These are phyloP conservation scores for Mallotus japonicus DNA, from an alignment of 441 rosid species.

Conservation along the genomic window DNA sequence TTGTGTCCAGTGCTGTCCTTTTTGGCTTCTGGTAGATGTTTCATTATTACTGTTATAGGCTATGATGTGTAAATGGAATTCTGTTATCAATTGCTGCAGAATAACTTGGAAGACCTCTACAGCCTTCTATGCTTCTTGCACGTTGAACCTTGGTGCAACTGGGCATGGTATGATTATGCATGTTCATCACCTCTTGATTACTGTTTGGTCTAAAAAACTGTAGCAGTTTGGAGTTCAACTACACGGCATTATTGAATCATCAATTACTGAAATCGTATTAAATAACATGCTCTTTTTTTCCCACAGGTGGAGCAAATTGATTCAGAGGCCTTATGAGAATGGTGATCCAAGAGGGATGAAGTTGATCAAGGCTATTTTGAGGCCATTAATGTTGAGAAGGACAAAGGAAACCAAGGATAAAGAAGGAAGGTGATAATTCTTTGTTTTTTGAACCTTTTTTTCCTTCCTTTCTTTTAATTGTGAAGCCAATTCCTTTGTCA, in stretches of 20 bases:
- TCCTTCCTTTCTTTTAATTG: not conserved
- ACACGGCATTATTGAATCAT: not conserved
- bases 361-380: slow-evolving; percentile 58
- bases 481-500: slow-evolving; percentile 7
- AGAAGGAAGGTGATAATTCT: slow-evolving; percentile 49
- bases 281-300: slow-evolving; percentile 12
- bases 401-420: slow-evolving; percentile 67
- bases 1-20: no score
- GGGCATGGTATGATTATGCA: slow-evolving; percentile 55
- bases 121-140: slow-evolving; percentile 71
- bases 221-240: not conserved
- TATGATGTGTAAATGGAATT: no score
- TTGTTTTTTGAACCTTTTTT: not conserved
- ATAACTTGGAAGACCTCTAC: slow-evolving; percentile 65
- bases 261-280: not conserved
- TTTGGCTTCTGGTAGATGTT: not conserved
- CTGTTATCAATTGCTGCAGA: slow-evolving; percentile 39
- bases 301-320: slow-evolving; percentile 63
- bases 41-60: not conserved
- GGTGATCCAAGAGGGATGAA: slow-evolving; percentile 62
- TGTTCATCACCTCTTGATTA: slow-evolving; percentile 8
- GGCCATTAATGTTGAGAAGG: slow-evolving; percentile 73
- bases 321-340: slow-evolving; percentile 65
- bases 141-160: slow-evolving; percentile 80
- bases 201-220: not conserved